Evolutionary conservation across 306 rosid genomes (phyloP), one percentile per base, ranked within the genome.

Genomic region (Rubus parviflorus): DNA sequence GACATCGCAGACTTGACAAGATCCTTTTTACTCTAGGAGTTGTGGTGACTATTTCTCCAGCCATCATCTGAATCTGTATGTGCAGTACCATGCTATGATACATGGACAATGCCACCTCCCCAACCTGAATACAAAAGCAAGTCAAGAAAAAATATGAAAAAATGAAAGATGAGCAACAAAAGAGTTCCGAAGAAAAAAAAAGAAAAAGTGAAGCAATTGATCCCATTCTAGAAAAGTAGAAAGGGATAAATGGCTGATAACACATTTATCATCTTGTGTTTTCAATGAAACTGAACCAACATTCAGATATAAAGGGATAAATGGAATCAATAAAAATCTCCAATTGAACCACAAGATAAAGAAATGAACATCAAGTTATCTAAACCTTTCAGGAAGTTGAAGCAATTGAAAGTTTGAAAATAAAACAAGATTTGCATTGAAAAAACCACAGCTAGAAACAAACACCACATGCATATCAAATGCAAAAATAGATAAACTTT

Each of bases 41-140:
- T 70, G 99, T 97, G 23, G 99, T 95, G 72, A 95, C 99, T 82
- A 95, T 95, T 85, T 95, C 99, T 72, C 99, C 99, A 69, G 99
- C n/a, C 99, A 87, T 95, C 99, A 80, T 95, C 99, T 83, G 92
- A 80, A 89, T 95, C 99, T 60, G 99, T 90, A 87, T 95, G 99
- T 41, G 97, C 97, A 70, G 96, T 68, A 92, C 97, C 99, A 95
- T 95, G 89, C 96, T 91, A 77, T 92, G 97, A 83, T 92, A 87
- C 81, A 95, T 87, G 75, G 91, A 88, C 83, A 95, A 81, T 63
- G 99, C 99, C 41, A 90, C 88, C 77, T 95, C 97, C 70, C 99
- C 99, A 49, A 91, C 92, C 99, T 95, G 83, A 77, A 85, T 49
- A 69, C 56, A 70, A 78, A 48, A 78, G 74, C 69, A 68, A 63